These are phyloP conservation scores for Odontarrhena argentea DNA, from an alignment of 345 rosid genomes.

Conservation along the genomic window DNA sequence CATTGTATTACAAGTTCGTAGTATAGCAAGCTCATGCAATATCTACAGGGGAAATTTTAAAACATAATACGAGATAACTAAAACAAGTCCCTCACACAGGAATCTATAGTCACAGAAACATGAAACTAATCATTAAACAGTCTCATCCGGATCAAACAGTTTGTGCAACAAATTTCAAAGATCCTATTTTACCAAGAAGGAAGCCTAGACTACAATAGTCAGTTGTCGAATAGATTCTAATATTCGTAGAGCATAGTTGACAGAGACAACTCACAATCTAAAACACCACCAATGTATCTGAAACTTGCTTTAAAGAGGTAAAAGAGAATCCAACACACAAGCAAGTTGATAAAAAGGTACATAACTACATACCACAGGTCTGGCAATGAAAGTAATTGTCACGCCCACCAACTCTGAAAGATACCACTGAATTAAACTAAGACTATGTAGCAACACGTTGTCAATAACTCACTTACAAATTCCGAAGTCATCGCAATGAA, in stretches of 20 bases:
- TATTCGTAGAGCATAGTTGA: constrained; percentile 33
- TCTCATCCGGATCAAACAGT: no score
- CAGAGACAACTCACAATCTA: constrained; percentile 14
- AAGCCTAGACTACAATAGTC: constrained; percentile 6
- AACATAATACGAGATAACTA: constrained; percentile 9
- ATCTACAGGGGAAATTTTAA: constrained; percentile 1
- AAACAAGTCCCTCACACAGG: not conserved
- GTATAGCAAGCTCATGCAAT: constrained; percentile 63
- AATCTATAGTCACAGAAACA: not conserved
- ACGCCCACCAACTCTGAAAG: constrained; percentile 75
- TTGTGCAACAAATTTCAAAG: not conserved
- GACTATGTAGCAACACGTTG: not conserved
- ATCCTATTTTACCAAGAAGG: constrained; percentile 16
- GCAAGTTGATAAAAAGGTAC: constrained; percentile 30
- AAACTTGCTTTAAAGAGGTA: constrained; percentile 18
- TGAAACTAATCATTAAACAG: not conserved
- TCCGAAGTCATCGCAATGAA: constrained; percentile 78
- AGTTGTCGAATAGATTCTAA: constrained; percentile 33
- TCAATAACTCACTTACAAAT: constrained; percentile 60
- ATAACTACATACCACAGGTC: constrained; percentile 58
- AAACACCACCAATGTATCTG: constrained; percentile 21
- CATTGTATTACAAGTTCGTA: constrained; percentile 36
- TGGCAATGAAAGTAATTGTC: constrained; percentile 70
- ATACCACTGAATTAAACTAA: no score
- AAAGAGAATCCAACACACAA: constrained; percentile 30